Evolutionary conservation across 2,329 filamentous ascomycete genomes (phyloP).

Genomic region (Penicillium sp.): DNA sequence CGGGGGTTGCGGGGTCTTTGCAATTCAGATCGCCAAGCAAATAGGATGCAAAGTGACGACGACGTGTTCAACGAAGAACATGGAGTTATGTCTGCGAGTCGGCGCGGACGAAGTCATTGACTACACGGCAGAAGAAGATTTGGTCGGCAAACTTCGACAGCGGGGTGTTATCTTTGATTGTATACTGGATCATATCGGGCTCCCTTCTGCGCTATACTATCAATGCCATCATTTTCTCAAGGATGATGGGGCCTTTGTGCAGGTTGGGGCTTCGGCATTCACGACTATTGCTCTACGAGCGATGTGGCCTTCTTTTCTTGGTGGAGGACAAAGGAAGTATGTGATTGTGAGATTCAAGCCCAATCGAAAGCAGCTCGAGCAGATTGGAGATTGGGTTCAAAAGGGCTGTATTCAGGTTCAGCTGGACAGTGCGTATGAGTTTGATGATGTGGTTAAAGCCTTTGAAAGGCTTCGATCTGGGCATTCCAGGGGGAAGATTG

Average conservation of each 20-base stretch:
- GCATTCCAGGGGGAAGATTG: conserved; percentile 55
- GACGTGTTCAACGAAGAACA: conserved; percentile 54
- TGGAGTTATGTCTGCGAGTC: conserved; percentile 51
- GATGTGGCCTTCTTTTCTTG: conserved; percentile 44
- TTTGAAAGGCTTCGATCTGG: conserved; percentile 55
- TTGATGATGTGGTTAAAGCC: conserved; percentile 53
- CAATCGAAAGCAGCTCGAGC: conserved; percentile 42
- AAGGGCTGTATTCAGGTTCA: conserved; percentile 55
- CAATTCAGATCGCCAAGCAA: conserved; percentile 58
- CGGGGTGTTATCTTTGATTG: conserved; percentile 49
- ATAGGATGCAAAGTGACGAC: conserved; percentile 55
- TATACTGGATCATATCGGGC: conserved; percentile 55
- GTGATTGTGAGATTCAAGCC: conserved; percentile 34
- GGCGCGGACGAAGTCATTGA: conserved; percentile 61
- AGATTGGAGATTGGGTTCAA: conserved; percentile 51
- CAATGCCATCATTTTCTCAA: conserved; percentile 49
- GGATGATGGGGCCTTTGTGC: conserved; percentile 48
- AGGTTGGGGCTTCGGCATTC: conserved; percentile 44
- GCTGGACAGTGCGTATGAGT: conserved; percentile 51
- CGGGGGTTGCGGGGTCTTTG: conserved; percentile 56
- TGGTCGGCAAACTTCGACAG: conserved; percentile 44
- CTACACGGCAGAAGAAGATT: conserved; percentile 47
- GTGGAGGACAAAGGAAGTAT: conserved; percentile 44
- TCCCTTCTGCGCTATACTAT: conserved; percentile 49
- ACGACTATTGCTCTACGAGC: conserved; percentile 34